These are phyloP conservation scores for Glebionis coronaria DNA, from an alignment of 129 eudicot species.

Conservation along the genomic window DNA sequence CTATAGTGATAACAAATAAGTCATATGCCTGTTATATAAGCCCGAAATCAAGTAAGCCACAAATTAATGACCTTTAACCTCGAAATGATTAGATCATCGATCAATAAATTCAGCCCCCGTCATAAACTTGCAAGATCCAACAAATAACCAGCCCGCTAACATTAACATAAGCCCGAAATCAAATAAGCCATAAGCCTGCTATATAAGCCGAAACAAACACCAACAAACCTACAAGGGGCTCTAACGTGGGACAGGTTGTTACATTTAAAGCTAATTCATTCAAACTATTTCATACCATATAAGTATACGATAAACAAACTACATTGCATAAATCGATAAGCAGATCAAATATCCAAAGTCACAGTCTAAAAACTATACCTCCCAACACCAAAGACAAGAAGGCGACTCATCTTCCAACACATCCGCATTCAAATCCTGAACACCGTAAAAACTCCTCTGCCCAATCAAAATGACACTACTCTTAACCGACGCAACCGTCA, in stretches of 20 bases:
- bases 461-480: constrained; percentile 69
- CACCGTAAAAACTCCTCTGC: constrained; percentile 68
- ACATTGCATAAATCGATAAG: not conserved
- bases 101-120: not conserved
- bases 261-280: no score
- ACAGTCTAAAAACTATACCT: constrained; percentile 40
- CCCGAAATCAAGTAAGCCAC: no score
- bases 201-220: no score
- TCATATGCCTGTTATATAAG: no score
- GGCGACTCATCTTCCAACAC: constrained; percentile 80
- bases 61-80: not conserved
- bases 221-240: no score
- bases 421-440: constrained; percentile 61
- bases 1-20: no score
- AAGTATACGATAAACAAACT: not conserved
- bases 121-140: not conserved
- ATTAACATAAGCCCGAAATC: no score
- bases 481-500: constrained; percentile 59
- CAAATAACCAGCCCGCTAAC: not conserved
- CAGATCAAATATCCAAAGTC: no score
- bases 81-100: not conserved
- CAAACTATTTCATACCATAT: no score
- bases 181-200: no score
- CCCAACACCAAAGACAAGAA: constrained; percentile 95
- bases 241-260: no score